phyloP scores from a whole-genome alignment of 257 asterid species.

The Scutellaria minor region DNA sequence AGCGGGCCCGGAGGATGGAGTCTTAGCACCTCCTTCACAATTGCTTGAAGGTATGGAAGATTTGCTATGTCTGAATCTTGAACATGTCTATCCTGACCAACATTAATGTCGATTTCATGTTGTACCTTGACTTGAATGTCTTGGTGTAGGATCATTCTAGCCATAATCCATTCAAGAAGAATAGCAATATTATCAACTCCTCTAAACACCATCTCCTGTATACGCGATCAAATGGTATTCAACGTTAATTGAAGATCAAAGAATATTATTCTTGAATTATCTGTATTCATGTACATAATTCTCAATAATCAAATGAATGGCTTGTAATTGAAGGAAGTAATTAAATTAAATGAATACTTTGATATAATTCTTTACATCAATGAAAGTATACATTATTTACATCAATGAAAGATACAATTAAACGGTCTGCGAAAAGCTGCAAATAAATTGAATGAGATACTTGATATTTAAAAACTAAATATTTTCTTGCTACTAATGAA shows the following conservation, averaged over 20 bases:
- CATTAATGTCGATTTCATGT: constrained; percentile 45
- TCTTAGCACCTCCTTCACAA: constrained; percentile 58
- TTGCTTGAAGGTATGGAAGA: constrained; percentile 60
- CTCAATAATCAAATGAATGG: too few relatives aligned
- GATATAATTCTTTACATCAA: background rate
- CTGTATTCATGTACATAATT: too few relatives aligned
- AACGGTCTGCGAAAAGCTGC: background rate
- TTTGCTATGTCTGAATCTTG: constrained; percentile 51
- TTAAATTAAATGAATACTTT: too few relatives aligned
- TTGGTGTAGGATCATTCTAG: constrained; percentile 61
- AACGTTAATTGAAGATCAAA: too few relatives aligned
- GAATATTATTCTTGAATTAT: too few relatives aligned
- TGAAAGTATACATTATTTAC: background rate
- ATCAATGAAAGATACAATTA: too few relatives aligned
- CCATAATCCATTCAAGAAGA: constrained; percentile 74
- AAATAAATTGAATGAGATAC: too few relatives aligned
- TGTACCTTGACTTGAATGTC: constrained; percentile 59
- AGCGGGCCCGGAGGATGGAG: constrained; percentile 77
- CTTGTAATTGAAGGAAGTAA: too few relatives aligned
- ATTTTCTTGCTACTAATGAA: too few relatives aligned
- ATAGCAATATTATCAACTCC: constrained; percentile 66
- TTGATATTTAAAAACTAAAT: too few relatives aligned
- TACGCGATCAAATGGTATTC: background rate
- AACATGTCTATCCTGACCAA: constrained; percentile 34
- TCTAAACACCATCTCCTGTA: constrained; percentile 73